phyloP scores from a whole-genome alignment of 129 eudicot species.

The Helianthus tuberosus region DNA sequence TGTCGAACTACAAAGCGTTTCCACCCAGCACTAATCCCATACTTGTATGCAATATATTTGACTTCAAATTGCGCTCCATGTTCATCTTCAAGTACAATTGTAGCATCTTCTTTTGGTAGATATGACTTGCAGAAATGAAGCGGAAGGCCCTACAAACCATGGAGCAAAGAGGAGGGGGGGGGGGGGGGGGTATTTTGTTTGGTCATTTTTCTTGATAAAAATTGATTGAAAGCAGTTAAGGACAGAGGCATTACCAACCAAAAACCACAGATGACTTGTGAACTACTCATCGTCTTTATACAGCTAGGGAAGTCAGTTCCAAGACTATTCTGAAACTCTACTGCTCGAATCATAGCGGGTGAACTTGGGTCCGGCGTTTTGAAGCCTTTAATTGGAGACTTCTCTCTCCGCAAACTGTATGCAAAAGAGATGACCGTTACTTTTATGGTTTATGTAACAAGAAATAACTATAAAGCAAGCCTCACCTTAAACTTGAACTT shows the following conservation, averaged over 20 bases:
- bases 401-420: constrained; percentile 28
- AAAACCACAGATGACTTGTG: constrained; percentile 70
- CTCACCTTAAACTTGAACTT: constrained; percentile 45
- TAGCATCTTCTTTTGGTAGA: constrained; percentile 50
- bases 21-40: constrained; percentile 89
- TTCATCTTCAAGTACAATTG: constrained; percentile 62
- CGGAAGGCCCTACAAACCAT: constrained; percentile 67
- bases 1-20: constrained; percentile 60
- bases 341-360: constrained; percentile 56
- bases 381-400: constrained; percentile 32
- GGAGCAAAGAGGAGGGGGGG: neutral
- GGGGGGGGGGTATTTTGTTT: neutral
- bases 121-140: constrained; percentile 53
- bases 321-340: constrained; percentile 49
- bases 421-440: neutral
- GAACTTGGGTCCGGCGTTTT: constrained; percentile 34
- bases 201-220: neutral
- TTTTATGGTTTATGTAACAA: neutral
- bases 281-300: constrained; percentile 52
- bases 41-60: constrained; percentile 61
- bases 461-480: constrained; percentile 5
- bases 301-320: constrained; percentile 58
- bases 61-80: constrained; percentile 48
- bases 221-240: neutral
- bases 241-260: constrained; percentile 61